A percentile compares a stretch with the other conserved stretches of the same genome.
Evolutionary conservation across 2,329 filamentous ascomycete genomes (phyloP).

Genomic region (Alternaria sp.): DNA sequence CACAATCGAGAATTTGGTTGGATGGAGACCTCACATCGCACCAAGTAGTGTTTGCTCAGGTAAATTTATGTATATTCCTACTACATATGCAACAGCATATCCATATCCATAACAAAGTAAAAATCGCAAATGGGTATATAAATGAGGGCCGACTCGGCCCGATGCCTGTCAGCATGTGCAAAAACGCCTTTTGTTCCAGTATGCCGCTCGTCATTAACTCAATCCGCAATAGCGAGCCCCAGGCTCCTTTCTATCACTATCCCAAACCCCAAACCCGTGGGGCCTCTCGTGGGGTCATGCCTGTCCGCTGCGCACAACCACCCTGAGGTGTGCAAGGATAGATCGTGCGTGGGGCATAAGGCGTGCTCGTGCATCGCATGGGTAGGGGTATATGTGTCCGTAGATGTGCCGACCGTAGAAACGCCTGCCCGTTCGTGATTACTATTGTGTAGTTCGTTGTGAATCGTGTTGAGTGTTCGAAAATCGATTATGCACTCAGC

Average conservation of each 20-base stretch:
- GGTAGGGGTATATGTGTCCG: not conserved
- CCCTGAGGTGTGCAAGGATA: not conserved
- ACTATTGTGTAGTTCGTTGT: not conserved
- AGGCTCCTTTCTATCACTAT: not conserved
- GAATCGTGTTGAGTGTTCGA: not conserved
- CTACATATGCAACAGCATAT: not conserved
- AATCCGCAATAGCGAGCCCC: not conserved
- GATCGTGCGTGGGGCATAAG: not conserved
- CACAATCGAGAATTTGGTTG: no score
- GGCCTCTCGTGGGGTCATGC: not conserved
- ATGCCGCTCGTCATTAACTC: not conserved
- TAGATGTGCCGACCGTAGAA: not conserved
- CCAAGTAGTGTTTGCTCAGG: no score
- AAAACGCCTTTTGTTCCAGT: not conserved
- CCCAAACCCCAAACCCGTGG: not conserved
- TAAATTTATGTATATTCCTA: not conserved
- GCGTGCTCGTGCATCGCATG: not conserved
- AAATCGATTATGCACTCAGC: not conserved
- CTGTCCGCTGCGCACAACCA: not conserved
- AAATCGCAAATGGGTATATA: constrained; percentile 12
- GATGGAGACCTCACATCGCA: no score
- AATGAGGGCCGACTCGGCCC: not conserved
- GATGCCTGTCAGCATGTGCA: not conserved
- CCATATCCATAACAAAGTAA: not conserved
- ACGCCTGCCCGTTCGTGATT: not conserved